Conservation (phyloP, 2,329 filamentous ascomycete species). For the Penicillium sp. region DNA sequence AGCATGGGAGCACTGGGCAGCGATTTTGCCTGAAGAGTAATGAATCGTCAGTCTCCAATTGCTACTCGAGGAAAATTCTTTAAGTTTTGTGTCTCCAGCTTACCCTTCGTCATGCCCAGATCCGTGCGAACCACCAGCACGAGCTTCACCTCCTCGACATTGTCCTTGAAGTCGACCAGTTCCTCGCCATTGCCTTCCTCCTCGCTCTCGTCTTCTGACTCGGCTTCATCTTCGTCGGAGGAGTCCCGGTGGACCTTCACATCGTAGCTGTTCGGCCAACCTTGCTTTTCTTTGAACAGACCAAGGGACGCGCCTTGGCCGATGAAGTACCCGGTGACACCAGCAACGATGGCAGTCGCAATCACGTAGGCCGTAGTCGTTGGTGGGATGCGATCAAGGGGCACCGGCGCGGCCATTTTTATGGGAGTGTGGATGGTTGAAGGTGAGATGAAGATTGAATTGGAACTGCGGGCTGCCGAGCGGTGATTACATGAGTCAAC, state of each 20-base stretch:
- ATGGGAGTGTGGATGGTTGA: not conserved
- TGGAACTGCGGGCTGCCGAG: constrained; percentile 1
- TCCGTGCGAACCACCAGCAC: constrained; percentile 90
- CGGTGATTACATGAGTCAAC: constrained; percentile 4
- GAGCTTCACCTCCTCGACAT: constrained; percentile 82
- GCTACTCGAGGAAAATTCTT: too few species aligned
- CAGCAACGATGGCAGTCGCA: constrained; percentile 66
- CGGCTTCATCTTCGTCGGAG: constrained; percentile 37
- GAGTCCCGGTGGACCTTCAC: constrained; percentile 43
- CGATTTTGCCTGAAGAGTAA: constrained; percentile 72
- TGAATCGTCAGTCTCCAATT: too few species aligned
- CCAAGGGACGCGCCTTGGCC: constrained; percentile 63
- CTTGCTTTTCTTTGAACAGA: constrained; percentile 52
- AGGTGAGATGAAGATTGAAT: not conserved
- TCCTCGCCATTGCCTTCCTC: constrained; percentile 55
- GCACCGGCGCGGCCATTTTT: constrained; percentile 29
- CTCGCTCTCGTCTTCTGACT: constrained; percentile 59
- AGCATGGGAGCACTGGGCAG: constrained; percentile 91
- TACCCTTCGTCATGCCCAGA: constrained; percentile 95
- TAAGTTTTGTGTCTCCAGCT: too few species aligned
- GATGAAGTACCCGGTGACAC: constrained; percentile 69
- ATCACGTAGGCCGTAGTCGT: constrained; percentile 58
- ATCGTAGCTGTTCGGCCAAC: constrained; percentile 53
- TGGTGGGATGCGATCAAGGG: constrained; percentile 42
- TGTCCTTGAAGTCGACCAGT: constrained; percentile 46